A percentile compares a stretch with the other conserved stretches of the same genome.
Conservation (phyloP, 352 stramenopile species). For the Peronosclerospora sorghi region DNA sequence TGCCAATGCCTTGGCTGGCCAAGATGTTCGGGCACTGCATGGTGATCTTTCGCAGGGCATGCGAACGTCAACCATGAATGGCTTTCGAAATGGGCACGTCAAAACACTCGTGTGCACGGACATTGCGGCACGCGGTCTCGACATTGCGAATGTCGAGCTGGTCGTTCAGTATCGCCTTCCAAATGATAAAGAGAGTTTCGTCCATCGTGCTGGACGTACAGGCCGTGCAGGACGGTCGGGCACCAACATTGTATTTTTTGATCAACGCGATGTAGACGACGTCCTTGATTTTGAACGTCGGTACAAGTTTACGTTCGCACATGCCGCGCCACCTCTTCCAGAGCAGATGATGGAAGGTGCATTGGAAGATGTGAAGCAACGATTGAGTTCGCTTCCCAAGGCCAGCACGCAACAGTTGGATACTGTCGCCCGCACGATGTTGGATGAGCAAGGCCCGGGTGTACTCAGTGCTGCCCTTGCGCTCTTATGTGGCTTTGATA, state of each 20-base stretch:
- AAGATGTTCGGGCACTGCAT: conserved; percentile 53
- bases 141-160: conserved; percentile 86
- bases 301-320: conserved; percentile 65
- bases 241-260: conserved; percentile 83
- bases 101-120: conserved; percentile 89
- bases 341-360: conserved; percentile 54
- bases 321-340: conserved; percentile 37
- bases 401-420: conserved; percentile 45
- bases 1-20: conserved; percentile 67
- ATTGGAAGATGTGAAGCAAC: conserved; percentile 40
- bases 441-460: conserved; percentile 40
- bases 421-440: conserved; percentile 36
- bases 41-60: conserved; percentile 74
- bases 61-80: conserved; percentile 92
- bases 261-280: conserved; percentile 50
- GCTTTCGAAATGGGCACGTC: conserved; percentile 91
- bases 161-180: conserved; percentile 91
- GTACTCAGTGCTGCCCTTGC: conserved; percentile 57
- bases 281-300: conserved; percentile 66
- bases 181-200: conserved; percentile 90
- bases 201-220: conserved; percentile 88
- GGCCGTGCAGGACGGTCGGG: conserved; percentile 75
- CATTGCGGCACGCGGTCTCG: conserved; percentile 82
- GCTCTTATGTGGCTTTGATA: conserved; percentile 67
- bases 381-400: conserved; percentile 35